Evolutionary conservation across 441 rosid species (phyloP).

Genomic region (Populus tomentosa): DNA sequence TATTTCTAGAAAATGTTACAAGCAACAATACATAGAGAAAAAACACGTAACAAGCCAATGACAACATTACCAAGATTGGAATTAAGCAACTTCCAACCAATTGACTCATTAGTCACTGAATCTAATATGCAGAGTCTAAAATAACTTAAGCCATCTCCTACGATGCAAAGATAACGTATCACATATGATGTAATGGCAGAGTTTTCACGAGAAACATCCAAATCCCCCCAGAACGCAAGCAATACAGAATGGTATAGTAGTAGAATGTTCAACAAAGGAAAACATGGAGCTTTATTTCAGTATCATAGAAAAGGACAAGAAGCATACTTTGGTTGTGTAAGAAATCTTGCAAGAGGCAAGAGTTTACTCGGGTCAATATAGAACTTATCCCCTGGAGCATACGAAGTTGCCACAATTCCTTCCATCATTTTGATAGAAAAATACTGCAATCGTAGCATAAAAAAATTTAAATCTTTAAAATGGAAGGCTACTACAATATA

Average conservation of each 20-base stretch:
- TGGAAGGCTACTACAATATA: neutral
- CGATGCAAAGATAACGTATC: neutral
- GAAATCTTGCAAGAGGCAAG: conserved; percentile 77
- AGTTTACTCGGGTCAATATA: conserved; percentile 79
- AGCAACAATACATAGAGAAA: neutral
- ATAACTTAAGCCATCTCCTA: neutral
- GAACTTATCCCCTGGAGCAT: conserved; percentile 70
- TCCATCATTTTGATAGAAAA: conserved; percentile 92
- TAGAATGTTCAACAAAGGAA: neutral
- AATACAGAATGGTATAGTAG: neutral
- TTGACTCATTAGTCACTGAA: neutral
- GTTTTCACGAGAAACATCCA: neutral
- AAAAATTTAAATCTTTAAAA: neutral
- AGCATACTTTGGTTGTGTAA: conserved; percentile 89
- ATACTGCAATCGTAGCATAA: conserved; percentile 33
- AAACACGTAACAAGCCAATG: neutral
- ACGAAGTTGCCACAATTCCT: conserved; percentile 92
- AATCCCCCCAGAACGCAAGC: neutral
- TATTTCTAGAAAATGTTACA: neutral
- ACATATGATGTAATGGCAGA: neutral
- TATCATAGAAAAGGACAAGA: neutral
- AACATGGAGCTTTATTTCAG: no score
- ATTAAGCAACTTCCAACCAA: neutral
- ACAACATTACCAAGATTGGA: neutral
- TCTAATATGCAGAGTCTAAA: neutral